Evolutionary conservation across 129 eudicot species (phyloP).

Genomic region (Helianthus annuus): HanXRQr2.0-SUNRISE NC_035447.2:168761481-168761980

Average conservation of each 20-base stretch:
- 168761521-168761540: no score
- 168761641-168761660: slow-evolving; percentile 7
- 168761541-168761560: neutral
- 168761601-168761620: slow-evolving; percentile 7
- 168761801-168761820: slow-evolving; percentile 16
- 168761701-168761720: slow-evolving; percentile 8
- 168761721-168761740: slow-evolving; percentile 6
- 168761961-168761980: neutral
- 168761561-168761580: slow-evolving; percentile 17
- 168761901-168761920: no score
- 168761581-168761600: slow-evolving; percentile 14
- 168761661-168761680: slow-evolving; percentile 10
- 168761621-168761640: slow-evolving; percentile 12
- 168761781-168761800: slow-evolving; percentile 19
- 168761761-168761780: slow-evolving; percentile 12
- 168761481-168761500: no score
- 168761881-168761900: no score
- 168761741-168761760: slow-evolving; percentile 10
- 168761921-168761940: no score
- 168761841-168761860: no score
- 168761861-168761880: no score
- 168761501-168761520: no score
- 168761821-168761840: neutral
- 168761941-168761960: neutral
- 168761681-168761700: slow-evolving; percentile 11